Conservation (phyloP, 345 rosid genomes). For the Aquilaria sinensis region DNA sequence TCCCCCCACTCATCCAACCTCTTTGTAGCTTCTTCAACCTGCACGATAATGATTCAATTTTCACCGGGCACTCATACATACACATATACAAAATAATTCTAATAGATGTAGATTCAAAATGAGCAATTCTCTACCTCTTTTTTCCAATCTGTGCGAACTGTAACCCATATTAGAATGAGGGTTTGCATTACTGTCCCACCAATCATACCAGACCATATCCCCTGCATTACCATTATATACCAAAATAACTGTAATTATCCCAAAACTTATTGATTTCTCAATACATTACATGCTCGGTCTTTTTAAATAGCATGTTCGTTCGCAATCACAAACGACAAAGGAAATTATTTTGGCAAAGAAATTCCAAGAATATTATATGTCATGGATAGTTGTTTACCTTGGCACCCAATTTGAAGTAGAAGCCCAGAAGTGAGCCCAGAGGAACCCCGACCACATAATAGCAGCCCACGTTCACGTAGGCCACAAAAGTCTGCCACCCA, state of each 20-base stretch:
- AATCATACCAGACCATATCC: conserved; percentile 73
- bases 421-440: conserved; percentile 52
- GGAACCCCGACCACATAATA: conserved; percentile 69
- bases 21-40: conserved; percentile 34
- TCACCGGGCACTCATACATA: not conserved
- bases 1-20: conserved; percentile 32
- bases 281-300: not conserved
- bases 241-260: not conserved
- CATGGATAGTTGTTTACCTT: conserved; percentile 31
- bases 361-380: too few relatives aligned
- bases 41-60: not conserved
- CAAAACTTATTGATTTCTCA: not conserved
- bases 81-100: not conserved
- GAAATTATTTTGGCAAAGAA: not conserved
- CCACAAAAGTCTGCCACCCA: conserved; percentile 78
- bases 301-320: too few relatives aligned
- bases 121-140: conserved; percentile 32
- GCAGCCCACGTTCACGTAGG: conserved; percentile 65
- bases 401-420: conserved; percentile 54
- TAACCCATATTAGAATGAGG: conserved; percentile 50
- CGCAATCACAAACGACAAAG: too few relatives aligned
- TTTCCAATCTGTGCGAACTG: conserved; percentile 41
- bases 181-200: conserved; percentile 62
- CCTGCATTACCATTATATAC: conserved; percentile 21
- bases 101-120: not conserved